Evolutionary conservation across 768 basidiomycete genomes (phyloP).

Genomic region (Cystofilobasidium capitatum): DNA sequence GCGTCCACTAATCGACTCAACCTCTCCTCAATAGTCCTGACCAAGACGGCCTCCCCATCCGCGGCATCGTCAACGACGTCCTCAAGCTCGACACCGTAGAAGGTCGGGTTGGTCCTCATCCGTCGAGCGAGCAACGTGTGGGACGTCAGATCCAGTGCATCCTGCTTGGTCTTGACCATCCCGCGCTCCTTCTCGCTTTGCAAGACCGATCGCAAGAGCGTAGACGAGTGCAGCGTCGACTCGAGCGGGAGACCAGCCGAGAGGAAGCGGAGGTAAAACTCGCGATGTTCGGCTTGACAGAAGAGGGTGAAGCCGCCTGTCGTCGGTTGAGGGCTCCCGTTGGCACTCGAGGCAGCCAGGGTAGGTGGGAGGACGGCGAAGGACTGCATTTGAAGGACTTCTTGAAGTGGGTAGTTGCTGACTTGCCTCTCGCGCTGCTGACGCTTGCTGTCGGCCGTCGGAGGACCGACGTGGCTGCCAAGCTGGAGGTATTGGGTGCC

Average conservation of each 20-base stretch:
- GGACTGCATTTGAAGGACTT: slow-evolving; percentile 86
- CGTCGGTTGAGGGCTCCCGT: slow-evolving; percentile 24
- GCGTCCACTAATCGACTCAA: slow-evolving; percentile 19
- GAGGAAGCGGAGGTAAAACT: slow-evolving; percentile 71
- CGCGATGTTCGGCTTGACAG: slow-evolving; percentile 76
- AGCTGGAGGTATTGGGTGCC: slow-evolving; percentile 68
- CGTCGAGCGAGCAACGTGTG: slow-evolving; percentile 71
- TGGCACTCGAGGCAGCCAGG: not conserved
- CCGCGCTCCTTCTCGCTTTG: slow-evolving; percentile 31
- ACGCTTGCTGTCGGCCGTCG: not conserved
- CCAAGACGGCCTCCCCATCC: not conserved
- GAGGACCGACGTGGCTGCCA: not conserved
- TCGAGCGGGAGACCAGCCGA: slow-evolving; percentile 83
- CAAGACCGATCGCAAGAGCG: slow-evolving; percentile 33
- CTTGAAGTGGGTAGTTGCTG: slow-evolving; percentile 66
- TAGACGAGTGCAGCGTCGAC: slow-evolving; percentile 58
- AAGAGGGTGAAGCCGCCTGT: slow-evolving; percentile 65
- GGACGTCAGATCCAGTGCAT: slow-evolving; percentile 63
- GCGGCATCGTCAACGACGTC: not conserved
- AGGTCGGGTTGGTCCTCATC: slow-evolving; percentile 67
- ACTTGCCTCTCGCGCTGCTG: slow-evolving; percentile 53
- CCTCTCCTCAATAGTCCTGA: not conserved
- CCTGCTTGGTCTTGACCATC: slow-evolving; percentile 49
- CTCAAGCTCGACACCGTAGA: slow-evolving; percentile 46
- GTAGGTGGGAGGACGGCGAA: slow-evolving; percentile 58